Conservation (phyloP, 2,329 filamentous ascomycete species). For the Phyllosticta capitalensis region DNA sequence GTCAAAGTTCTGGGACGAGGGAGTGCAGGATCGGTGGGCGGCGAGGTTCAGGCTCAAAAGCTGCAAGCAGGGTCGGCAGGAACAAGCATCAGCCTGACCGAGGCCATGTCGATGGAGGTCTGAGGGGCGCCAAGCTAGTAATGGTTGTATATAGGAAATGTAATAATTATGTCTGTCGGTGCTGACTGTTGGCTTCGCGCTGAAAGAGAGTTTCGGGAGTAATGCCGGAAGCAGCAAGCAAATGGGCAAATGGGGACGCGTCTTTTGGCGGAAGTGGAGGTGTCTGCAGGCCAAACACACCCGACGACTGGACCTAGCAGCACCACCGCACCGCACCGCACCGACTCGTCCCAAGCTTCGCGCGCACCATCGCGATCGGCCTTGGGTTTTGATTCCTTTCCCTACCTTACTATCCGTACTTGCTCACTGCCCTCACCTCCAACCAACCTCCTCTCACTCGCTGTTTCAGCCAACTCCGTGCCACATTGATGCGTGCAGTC, state of each 20-base stretch:
- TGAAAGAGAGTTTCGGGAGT: neutral
- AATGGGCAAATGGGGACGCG: neutral
- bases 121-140: neutral
- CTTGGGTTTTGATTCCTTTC: neutral
- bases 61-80: neutral
- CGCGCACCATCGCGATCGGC: neutral
- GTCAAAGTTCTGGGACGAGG: constrained; percentile 23
- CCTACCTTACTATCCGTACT: neutral
- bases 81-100: neutral
- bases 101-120: neutral
- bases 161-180: too few relatives aligned
- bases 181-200: neutral
- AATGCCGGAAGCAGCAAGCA: neutral
- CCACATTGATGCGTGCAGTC: neutral
- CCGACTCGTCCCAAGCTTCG: neutral
- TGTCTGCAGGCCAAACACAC: too few relatives aligned
- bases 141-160: neutral
- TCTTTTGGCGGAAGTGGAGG: neutral
- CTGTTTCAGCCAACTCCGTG: neutral
- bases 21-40: neutral
- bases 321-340: neutral
- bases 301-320: neutral
- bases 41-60: neutral
- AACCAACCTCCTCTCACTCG: neutral
- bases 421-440: neutral